These are phyloP conservation scores for Candida loeiensis DNA, from an alignment of 805 yeast genomes.

Conservation along the genomic window DNA sequence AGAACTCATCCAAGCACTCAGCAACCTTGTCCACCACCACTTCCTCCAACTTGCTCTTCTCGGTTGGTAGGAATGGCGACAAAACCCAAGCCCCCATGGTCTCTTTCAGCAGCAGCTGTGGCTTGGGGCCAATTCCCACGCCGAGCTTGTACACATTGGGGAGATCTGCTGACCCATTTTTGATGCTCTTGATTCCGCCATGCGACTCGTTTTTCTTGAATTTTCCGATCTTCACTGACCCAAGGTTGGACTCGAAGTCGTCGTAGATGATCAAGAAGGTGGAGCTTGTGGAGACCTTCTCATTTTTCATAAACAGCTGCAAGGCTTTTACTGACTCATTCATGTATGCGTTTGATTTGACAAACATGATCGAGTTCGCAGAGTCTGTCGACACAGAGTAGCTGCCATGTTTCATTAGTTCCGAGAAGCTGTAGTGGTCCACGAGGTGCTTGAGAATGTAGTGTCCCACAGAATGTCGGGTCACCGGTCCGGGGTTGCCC, in stretches of 20 bases:
- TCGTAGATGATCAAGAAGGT: slow-evolving; percentile 30
- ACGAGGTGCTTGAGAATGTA: slow-evolving; percentile 26
- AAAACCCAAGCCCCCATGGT: slow-evolving; percentile 42
- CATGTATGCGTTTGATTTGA: slow-evolving; percentile 38
- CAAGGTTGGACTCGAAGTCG: slow-evolving; percentile 36
- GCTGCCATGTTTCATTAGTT: slow-evolving; percentile 24
- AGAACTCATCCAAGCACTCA: slow-evolving; percentile 8
- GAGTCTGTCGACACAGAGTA: slow-evolving; percentile 24
- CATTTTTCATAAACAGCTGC: slow-evolving; percentile 20
- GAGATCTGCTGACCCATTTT: slow-evolving; percentile 7
- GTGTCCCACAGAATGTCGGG: slow-evolving; percentile 42
- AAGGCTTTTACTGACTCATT: slow-evolving; percentile 36
- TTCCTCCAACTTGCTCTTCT: slow-evolving; percentile 17
- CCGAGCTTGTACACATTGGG: slow-evolving; percentile 29
- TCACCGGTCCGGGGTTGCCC: slow-evolving; percentile 40
- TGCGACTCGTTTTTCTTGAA: slow-evolving; percentile 38
- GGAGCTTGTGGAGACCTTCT: slow-evolving; percentile 13
- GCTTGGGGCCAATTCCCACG: slow-evolving; percentile 42
- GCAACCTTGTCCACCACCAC: slow-evolving; percentile 3
- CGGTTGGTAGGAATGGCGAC: slow-evolving; percentile 26
- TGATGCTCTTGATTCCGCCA: slow-evolving; percentile 34
- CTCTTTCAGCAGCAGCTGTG: slow-evolving; percentile 29
- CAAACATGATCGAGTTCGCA: slow-evolving; percentile 24
- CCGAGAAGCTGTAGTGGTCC: slow-evolving; percentile 25
- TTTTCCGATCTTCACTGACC: slow-evolving; percentile 26